Evolutionary conservation across 2,329 filamentous ascomycete genomes (phyloP).

Genomic region (Ceratocystis variospora): DNA sequence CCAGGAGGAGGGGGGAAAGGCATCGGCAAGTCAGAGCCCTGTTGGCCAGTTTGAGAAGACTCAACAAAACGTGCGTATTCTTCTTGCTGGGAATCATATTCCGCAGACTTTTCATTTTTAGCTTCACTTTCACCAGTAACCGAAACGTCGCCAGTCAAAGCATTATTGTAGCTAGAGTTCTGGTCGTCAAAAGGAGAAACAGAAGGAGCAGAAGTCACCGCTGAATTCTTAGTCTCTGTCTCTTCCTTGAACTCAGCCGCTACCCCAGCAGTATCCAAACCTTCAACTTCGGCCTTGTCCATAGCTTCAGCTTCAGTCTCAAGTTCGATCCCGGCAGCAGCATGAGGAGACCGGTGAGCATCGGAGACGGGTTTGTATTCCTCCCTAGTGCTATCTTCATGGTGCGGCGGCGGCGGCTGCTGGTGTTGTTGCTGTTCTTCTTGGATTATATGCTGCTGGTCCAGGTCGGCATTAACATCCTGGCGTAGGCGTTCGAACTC

Average conservation of each 20-base stretch:
- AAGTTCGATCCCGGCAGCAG: neutral
- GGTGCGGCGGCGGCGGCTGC: conserved; percentile 12
- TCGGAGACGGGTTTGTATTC: neutral
- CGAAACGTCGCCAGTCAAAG: neutral
- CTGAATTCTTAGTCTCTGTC: neutral
- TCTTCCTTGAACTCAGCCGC: neutral
- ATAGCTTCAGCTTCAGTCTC: neutral
- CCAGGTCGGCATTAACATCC: conserved; percentile 43
- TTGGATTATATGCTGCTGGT: conserved; percentile 26
- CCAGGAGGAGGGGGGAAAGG: conserved; percentile 48
- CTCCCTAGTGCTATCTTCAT: neutral
- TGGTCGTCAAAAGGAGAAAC: neutral
- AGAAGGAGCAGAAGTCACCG: neutral
- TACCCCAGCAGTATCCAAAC: neutral
- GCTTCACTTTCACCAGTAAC: neutral
- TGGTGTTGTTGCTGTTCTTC: conserved; percentile 25
- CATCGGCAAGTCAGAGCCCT: conserved; percentile 53
- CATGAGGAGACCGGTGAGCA: neutral
- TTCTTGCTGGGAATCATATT: neutral
- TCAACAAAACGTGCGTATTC: neutral
- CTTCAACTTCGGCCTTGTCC: neutral
- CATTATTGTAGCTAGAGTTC: neutral
- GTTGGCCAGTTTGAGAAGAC: neutral
- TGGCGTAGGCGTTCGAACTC: conserved; percentile 70
- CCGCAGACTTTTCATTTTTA: neutral